phyloP scores from a whole-genome alignment of 1,284 basidiomycete species.

The Irpex sp. region DNA sequence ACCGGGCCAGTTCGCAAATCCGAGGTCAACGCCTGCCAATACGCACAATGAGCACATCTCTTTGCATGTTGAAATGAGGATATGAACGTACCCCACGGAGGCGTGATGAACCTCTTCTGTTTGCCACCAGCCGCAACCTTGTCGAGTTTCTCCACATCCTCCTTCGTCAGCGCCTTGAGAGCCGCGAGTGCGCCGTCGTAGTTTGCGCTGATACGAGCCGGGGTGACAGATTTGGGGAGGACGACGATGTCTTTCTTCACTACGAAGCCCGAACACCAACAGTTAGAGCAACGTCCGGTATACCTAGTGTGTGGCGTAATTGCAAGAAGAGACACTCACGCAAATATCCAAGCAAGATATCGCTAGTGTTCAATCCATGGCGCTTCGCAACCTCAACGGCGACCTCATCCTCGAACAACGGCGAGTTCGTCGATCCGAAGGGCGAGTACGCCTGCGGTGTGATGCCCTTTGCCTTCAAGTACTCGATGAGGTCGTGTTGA shows the following conservation, averaged over 20 bases:
- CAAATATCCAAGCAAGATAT: constrained; percentile 65
- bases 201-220: constrained; percentile 69
- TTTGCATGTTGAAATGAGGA: constrained; percentile 3
- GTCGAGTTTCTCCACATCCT: constrained; percentile 62
- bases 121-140: constrained; percentile 65
- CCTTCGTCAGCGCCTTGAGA: constrained; percentile 44
- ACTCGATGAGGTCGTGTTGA: constrained; percentile 65
- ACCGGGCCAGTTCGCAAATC: constrained; percentile 58
- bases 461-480: constrained; percentile 66
- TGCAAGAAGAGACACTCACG: constrained; percentile 32
- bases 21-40: constrained; percentile 51
- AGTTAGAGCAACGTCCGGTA: too few species aligned
- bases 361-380: constrained; percentile 51
- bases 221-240: constrained; percentile 75
- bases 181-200: constrained; percentile 47
- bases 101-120: constrained; percentile 57
- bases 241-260: constrained; percentile 62
- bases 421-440: constrained; percentile 68
- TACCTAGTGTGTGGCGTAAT: not conserved
- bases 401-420: constrained; percentile 65
- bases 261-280: constrained; percentile 17
- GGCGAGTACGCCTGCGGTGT: constrained; percentile 81
- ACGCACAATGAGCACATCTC: constrained; percentile 8
- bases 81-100: constrained; percentile 56
- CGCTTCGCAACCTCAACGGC: constrained; percentile 61